Evolutionary conservation across 345 rosid species (phyloP).

Genomic region (Populus alba): DNA sequence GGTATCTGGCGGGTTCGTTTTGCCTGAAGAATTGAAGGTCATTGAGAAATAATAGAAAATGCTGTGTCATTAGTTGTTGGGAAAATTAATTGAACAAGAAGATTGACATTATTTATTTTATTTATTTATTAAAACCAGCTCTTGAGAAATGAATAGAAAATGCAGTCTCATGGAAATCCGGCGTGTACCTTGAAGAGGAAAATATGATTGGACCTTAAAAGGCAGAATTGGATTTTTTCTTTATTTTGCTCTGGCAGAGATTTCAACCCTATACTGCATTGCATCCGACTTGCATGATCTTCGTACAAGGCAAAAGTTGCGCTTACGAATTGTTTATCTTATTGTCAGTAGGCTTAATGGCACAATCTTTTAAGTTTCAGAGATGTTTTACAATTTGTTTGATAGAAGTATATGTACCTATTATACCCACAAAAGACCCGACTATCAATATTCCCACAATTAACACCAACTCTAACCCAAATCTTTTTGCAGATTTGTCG

Average conservation of each 20-base stretch:
- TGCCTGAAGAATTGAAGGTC: background rate
- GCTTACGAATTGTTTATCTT: background rate
- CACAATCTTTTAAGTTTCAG: slow-evolving; percentile 8
- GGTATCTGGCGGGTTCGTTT: background rate
- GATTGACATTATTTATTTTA: background rate
- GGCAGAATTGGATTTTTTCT: background rate
- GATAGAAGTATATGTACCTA: slow-evolving; percentile 52
- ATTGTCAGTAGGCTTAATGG: background rate
- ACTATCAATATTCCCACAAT: slow-evolving; percentile 37
- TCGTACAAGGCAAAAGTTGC: background rate
- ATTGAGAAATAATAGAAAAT: background rate
- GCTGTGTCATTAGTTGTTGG: background rate
- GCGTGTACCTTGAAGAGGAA: background rate
- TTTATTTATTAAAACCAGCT: background rate
- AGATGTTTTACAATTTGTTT: slow-evolving; percentile 47
- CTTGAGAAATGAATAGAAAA: background rate
- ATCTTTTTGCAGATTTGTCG: slow-evolving; percentile 23
- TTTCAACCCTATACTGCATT: background rate
- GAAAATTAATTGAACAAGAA: background rate
- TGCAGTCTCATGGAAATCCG: background rate
- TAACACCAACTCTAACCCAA: slow-evolving; percentile 36
- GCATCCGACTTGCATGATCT: background rate
- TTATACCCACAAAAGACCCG: slow-evolving; percentile 33
- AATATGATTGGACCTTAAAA: background rate
- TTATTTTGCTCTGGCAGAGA: no score